Evolutionary conservation across 2,329 filamentous ascomycete genomes (phyloP).

Genomic region (Albifimbria verrucaria): DNA sequence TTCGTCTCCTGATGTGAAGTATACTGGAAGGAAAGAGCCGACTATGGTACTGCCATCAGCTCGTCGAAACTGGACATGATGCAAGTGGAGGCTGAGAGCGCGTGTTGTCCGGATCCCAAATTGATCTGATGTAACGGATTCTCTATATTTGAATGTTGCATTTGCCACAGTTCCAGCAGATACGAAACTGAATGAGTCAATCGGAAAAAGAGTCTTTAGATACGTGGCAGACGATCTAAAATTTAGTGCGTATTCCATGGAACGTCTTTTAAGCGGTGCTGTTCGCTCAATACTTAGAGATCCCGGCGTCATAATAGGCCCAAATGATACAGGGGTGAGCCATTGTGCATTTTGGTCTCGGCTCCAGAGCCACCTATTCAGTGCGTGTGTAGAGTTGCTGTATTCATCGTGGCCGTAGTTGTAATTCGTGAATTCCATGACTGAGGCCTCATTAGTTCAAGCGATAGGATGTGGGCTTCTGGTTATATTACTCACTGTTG

Average conservation of each 20-base stretch:
- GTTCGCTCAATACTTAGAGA: background rate
- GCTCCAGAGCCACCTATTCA: slow-evolving; percentile 13
- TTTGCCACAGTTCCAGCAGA: slow-evolving; percentile 39
- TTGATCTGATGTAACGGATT: background rate
- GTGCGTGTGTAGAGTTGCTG: slow-evolving; percentile 11
- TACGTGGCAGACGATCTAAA: slow-evolving; percentile 49
- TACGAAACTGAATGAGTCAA: slow-evolving; percentile 36
- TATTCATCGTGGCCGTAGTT: slow-evolving; percentile 18
- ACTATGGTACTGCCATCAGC: slow-evolving; percentile 42
- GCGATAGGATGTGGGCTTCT: background rate
- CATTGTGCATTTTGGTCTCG: slow-evolving; percentile 8
- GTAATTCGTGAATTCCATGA: slow-evolving; percentile 12
- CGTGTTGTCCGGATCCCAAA: background rate
- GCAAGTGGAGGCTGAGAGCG: slow-evolving; percentile 55
- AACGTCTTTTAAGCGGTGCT: slow-evolving; percentile 26
- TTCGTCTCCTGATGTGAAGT: slow-evolving; percentile 56
- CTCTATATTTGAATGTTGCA: slow-evolving; percentile 29
- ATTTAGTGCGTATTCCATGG: slow-evolving; percentile 42
- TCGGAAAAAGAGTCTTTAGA: slow-evolving; percentile 46
- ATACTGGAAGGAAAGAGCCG: slow-evolving; percentile 53
- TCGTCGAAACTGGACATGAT: slow-evolving; percentile 56
- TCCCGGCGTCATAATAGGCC: slow-evolving; percentile 16
- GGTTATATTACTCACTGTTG: slow-evolving; percentile 37
- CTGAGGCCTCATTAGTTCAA: background rate
- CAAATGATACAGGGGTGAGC: slow-evolving; percentile 18